phyloP scores from a whole-genome alignment of 2,329 filamentous ascomycete genomes.

The Penicillium sp. region DNA sequence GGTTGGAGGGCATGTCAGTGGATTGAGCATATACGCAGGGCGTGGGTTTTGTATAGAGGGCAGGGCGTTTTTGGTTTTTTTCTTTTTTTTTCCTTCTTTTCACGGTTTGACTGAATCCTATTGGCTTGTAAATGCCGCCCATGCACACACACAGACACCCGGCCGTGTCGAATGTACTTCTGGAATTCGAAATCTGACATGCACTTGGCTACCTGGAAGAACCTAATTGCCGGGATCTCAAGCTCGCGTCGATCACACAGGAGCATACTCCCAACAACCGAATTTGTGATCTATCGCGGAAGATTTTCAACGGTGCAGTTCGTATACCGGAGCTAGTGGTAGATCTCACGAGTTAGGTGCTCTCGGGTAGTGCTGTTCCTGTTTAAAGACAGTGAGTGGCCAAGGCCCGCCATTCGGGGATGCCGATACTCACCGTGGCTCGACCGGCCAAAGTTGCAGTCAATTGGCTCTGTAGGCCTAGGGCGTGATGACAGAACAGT shows the following conservation, averaged over 20 bases:
- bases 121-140: neutral
- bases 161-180: neutral
- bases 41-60: conserved; percentile 3
- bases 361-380: neutral
- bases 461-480: neutral
- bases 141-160: neutral
- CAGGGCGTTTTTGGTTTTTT: neutral
- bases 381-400: neutral
- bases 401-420: neutral
- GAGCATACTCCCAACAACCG: neutral
- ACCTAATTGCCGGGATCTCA: neutral
- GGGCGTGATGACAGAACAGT: neutral
- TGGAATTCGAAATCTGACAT: neutral
- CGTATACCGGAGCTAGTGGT: neutral
- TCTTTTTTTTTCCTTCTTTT: neutral
- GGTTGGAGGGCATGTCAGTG: neutral
- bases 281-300: conserved; percentile 4
- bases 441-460: neutral
- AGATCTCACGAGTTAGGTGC: neutral
- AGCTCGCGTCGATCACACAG: conserved; percentile 1
- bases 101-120: neutral
- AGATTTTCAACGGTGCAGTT: neutral
- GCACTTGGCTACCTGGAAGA: neutral
- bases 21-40: conserved; percentile 1
- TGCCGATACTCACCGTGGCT: neutral